These are phyloP conservation scores for Termitomyces sp. DNA, from an alignment of 768 basidiomycete genomes.

Conservation along the genomic window DNA sequence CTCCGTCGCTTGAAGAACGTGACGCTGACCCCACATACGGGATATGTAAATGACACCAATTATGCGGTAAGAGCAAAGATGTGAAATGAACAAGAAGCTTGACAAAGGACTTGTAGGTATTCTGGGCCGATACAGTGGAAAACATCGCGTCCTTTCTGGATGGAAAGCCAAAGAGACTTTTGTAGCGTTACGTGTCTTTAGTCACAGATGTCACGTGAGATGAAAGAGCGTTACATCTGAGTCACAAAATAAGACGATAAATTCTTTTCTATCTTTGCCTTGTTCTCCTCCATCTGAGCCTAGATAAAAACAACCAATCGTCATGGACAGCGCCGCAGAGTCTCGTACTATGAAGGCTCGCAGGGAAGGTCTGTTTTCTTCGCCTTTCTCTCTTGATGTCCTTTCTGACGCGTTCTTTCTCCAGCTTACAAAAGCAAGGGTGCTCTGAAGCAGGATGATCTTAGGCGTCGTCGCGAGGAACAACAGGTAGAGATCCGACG, in stretches of 20 bases:
- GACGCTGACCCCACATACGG: conserved; percentile 56
- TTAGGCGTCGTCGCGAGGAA: conserved; percentile 94
- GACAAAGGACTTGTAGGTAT: conserved; percentile 26
- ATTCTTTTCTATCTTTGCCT: conserved; percentile 25
- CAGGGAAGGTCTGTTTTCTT: conserved; percentile 52
- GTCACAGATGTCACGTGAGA: conserved; percentile 22
- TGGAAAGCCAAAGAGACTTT: conserved; percentile 25
- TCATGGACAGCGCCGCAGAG: conserved; percentile 41
- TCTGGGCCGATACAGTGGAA: conserved; percentile 49
- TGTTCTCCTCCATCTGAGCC: conserved; percentile 17
- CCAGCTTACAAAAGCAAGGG: conserved; percentile 90
- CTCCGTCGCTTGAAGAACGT: conserved; percentile 46
- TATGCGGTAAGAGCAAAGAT: conserved; percentile 34
- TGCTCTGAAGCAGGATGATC: conserved; percentile 84
- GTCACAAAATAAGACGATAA: conserved; percentile 18
- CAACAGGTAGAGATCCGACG: conserved; percentile 98
- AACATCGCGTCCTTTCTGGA: conserved; percentile 52
- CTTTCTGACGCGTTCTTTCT: conserved; percentile 30
- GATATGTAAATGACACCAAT: conserved; percentile 45
- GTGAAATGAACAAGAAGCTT: neutral
- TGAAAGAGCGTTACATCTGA: conserved; percentile 21
- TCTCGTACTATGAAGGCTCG: conserved; percentile 72
- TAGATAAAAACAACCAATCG: conserved; percentile 15
- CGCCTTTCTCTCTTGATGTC: conserved; percentile 20
- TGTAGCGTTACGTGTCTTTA: neutral